Base-by-base conservation (phyloP, 2,329 filamentous ascomycete species). In the Graphiopsis chlorocephala region DNA sequence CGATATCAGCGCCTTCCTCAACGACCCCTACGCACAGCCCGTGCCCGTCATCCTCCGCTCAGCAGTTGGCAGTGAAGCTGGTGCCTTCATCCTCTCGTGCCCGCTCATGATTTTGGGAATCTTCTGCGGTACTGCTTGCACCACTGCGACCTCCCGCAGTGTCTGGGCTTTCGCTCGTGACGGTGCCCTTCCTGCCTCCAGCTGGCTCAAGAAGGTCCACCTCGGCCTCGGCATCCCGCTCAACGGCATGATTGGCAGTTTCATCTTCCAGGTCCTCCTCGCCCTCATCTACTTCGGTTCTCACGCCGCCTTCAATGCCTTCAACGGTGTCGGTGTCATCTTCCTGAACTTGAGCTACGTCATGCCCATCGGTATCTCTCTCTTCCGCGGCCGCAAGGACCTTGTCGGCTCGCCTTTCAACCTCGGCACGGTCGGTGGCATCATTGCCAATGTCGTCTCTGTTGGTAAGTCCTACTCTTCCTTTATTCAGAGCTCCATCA, bases 191-290 rank as follows among this genome's bases (percentile, higher is more conserved):
- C 88, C 88, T 25, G 87, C 86, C 17, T 85, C 85, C 59, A 77
- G 77, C 68, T 76, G 74, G 73, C 60, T 70, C 8, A 67, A 84
- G 73, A 74, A 82, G 67, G 84, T 91, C 69, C 85, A 90, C 79
- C 77, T 77, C 55, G 85, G 80, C 65, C 80, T 90, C 0, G 87
- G 89, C 67, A 83, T 90, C 3, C 88, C 88, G 0, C 71, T 90
- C 63, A 90, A 90, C 74, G 87, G 87, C 68, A 90, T 90, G 88
- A 87, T 90, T 85, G 83, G 90, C 63, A 86, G 84, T 72, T 89
- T 89, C 85, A 82, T 77, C 3, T 79, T 90, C 29, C 83, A 90
- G 76, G 82, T 90, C 64, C 59, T 85, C 15, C 84, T 91, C 5
- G 88, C 86, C 33, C 72, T 88, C 70, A 86, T 91, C 74, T 90